Percentiles rank a stretch among this genome's conserved stretches.
These are phyloP conservation scores for Fragaria nilgerrensis DNA, from an alignment of 306 rosid genomes.

Conservation along the genomic window DNA sequence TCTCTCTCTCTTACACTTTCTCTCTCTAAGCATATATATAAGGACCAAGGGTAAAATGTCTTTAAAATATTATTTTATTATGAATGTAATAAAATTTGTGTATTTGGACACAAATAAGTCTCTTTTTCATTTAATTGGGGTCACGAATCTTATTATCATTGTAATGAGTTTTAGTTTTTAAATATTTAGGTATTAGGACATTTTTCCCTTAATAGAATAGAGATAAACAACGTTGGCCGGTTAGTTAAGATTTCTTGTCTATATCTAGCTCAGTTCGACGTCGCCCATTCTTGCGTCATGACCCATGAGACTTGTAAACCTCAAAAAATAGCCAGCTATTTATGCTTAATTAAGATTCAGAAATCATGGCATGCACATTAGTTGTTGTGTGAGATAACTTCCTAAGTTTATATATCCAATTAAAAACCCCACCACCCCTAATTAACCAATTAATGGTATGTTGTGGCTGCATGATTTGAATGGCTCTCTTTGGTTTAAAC, in stretches of 20 bases:
- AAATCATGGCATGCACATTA: background rate
- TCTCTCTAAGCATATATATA: too few species aligned
- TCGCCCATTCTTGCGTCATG: conserved; percentile 6
- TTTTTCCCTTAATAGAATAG: background rate
- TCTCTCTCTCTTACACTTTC: too few species aligned
- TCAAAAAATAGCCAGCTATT: background rate
- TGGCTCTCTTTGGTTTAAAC: background rate
- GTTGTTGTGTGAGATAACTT: background rate
- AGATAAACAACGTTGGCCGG: background rate
- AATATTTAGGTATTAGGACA: too few species aligned
- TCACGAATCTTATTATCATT: too few species aligned
- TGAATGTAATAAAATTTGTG: too few species aligned
- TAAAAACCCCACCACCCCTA: background rate
- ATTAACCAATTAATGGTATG: background rate
- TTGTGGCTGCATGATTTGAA: background rate
- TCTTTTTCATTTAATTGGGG: too few species aligned
- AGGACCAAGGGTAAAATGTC: too few species aligned
- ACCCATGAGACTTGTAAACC: background rate
- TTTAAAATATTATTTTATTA: too few species aligned
- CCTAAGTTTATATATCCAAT: background rate
- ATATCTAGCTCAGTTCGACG: background rate
- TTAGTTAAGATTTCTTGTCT: background rate
- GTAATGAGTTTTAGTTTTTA: too few species aligned
- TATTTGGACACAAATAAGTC: too few species aligned
- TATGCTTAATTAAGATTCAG: background rate